Percentiles rank a stretch among this genome's conserved stretches.
Conservation (phyloP, 225 moss, liverwort and hornwort genomes). For the Neckera pumila region DNA sequence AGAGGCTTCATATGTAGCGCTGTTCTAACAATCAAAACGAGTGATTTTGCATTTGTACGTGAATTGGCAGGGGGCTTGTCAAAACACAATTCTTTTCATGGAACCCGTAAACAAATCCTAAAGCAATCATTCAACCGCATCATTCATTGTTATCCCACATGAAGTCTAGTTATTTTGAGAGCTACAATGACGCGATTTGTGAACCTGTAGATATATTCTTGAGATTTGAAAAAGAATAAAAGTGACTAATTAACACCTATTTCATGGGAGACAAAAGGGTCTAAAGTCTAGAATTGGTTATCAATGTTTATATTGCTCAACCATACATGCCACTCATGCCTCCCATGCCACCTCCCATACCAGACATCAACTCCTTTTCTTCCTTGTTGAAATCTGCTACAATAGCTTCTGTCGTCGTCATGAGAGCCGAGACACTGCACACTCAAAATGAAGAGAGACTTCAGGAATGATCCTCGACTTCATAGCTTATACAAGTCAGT, state of each 20-base stretch:
- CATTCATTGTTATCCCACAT: not conserved
- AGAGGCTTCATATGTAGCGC: no score
- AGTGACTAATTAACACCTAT: not conserved
- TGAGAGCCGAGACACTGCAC: constrained; percentile 32
- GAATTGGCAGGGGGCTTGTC: not conserved
- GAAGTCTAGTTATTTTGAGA: not conserved
- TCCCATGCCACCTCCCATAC: constrained; percentile 19
- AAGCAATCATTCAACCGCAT: not conserved
- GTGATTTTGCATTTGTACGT: not conserved
- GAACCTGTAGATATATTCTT: not conserved
- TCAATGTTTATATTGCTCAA: not conserved
- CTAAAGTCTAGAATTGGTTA: no score
- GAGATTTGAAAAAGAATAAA: not conserved
- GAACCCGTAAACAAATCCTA: no score
- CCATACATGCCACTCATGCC: constrained; percentile 12
- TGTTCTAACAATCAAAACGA: not conserved
- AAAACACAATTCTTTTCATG: not conserved
- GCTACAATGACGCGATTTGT: not conserved
- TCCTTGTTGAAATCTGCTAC: constrained; percentile 25
- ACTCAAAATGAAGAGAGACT: not conserved
- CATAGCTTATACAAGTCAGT: not conserved
- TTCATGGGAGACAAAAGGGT: not conserved
- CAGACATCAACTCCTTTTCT: constrained; percentile 24
- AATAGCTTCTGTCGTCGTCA: constrained; percentile 34
- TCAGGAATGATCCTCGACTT: not conserved